Conservation (phyloP, 202 grass and related monocot genomes). For the Musa balbisiana region DNA sequence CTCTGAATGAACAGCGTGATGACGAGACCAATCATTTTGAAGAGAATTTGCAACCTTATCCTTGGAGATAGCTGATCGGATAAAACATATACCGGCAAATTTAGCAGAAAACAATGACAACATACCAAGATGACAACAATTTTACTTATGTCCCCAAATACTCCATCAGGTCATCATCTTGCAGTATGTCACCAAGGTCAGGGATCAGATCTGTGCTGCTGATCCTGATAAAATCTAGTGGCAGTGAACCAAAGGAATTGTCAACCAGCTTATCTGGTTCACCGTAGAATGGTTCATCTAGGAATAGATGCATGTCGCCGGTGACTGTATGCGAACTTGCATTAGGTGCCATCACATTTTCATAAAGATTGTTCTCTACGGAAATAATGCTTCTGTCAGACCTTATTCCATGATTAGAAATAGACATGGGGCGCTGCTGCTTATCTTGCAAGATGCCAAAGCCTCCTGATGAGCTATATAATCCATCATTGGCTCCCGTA, state of each 20-base stretch:
- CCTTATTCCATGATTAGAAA: slow-evolving; percentile 42
- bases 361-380: slow-evolving; percentile 39
- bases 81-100: not conserved
- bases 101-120: not conserved
- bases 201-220: slow-evolving; percentile 43
- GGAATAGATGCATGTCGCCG: slow-evolving; percentile 48
- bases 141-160: slow-evolving; percentile 74
- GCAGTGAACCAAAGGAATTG: slow-evolving; percentile 77
- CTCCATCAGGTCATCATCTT: slow-evolving; percentile 94
- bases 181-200: slow-evolving; percentile 69
- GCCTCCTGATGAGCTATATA: slow-evolving; percentile 22
- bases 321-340: slow-evolving; percentile 42
- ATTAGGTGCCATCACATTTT: slow-evolving; percentile 31
- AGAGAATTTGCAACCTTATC: not conserved
- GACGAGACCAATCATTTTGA: not conserved
- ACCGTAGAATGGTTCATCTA: slow-evolving; percentile 62
- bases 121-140: not conserved
- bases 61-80: not conserved
- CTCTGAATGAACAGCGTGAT: no score
- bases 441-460: slow-evolving; percentile 33
- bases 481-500: slow-evolving; percentile 22
- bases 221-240: slow-evolving; percentile 75
- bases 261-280: slow-evolving; percentile 84
- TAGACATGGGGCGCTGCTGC: slow-evolving; percentile 31
- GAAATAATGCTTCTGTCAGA: slow-evolving; percentile 37